phyloP scores from a whole-genome alignment of 2,329 filamentous ascomycete genomes.

The Microcera coccophila region DNA sequence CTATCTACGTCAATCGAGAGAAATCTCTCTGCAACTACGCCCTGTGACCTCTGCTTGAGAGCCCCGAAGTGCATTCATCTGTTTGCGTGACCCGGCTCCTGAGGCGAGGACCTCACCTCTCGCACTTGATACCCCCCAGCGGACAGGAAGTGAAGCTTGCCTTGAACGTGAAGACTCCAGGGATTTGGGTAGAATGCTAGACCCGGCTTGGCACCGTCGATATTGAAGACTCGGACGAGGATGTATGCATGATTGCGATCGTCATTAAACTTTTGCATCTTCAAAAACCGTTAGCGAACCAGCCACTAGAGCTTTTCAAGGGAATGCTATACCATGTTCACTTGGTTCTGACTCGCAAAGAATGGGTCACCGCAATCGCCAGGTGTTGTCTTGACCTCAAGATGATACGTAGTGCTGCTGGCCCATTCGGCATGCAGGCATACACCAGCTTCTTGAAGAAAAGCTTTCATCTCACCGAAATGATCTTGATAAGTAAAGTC shows the following conservation, averaged over 20 bases:
- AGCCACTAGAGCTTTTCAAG: not conserved
- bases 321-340: slow-evolving; percentile 2
- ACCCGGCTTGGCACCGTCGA: slow-evolving; percentile 4
- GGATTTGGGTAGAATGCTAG: slow-evolving; percentile 7
- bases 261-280: slow-evolving; percentile 7
- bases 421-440: slow-evolving; percentile 2
- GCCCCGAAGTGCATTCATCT: too few relatives aligned
- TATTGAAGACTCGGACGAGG: slow-evolving; percentile 6
- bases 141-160: slow-evolving; percentile 3
- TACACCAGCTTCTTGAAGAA: slow-evolving; percentile 1
- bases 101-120: slow-evolving; percentile 2
- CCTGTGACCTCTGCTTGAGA: too few relatives aligned
- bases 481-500: slow-evolving; percentile 9
- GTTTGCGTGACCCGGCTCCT: too few relatives aligned
- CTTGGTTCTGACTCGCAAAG: slow-evolving; percentile 7
- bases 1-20: too few relatives aligned
- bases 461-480: slow-evolving; percentile 3
- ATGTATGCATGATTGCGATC: slow-evolving; percentile 7
- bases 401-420: slow-evolving; percentile 6
- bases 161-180: slow-evolving; percentile 3
- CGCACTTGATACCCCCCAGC: slow-evolving; percentile 2
- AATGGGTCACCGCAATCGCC: slow-evolving; percentile 2
- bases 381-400: slow-evolving; percentile 8
- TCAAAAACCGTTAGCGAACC: too few relatives aligned
- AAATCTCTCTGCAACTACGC: too few relatives aligned